Evolutionary conservation across 768 basidiomycete species (phyloP).

Genomic region (Boletus rubropictus): DNA sequence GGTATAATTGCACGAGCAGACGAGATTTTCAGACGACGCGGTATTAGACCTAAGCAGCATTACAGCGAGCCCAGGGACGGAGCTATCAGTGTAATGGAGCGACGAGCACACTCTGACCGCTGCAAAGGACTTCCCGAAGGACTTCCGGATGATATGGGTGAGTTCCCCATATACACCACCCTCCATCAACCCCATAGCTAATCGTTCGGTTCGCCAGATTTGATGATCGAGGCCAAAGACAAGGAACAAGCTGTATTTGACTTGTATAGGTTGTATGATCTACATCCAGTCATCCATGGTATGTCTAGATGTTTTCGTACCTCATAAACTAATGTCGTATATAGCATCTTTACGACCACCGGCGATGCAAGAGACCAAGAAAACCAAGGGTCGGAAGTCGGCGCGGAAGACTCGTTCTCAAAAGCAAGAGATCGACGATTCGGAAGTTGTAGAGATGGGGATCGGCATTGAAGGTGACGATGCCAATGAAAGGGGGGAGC

Average conservation of each 20-base stretch:
- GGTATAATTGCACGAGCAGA: slow-evolving; percentile 72
- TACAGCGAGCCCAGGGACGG: slow-evolving; percentile 86
- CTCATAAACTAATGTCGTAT: background rate
- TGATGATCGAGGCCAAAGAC: slow-evolving; percentile 94
- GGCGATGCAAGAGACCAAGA: slow-evolving; percentile 33
- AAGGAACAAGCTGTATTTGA: slow-evolving; percentile 93
- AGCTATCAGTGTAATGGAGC: slow-evolving; percentile 77
- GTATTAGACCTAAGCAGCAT: slow-evolving; percentile 89
- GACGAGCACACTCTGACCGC: slow-evolving; percentile 81
- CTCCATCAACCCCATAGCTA: background rate
- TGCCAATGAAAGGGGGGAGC: background rate
- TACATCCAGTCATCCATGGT: slow-evolving; percentile 62
- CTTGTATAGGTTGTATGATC: slow-evolving; percentile 68
- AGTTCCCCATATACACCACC: slow-evolving; percentile 9
- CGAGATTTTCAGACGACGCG: slow-evolving; percentile 65
- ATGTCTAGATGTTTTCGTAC: slow-evolving; percentile 9
- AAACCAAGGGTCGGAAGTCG: slow-evolving; percentile 42
- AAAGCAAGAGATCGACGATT: slow-evolving; percentile 29
- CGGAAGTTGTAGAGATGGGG: slow-evolving; percentile 1
- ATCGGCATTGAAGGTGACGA: slow-evolving; percentile 1
- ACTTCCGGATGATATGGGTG: slow-evolving; percentile 64
- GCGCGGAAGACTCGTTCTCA: slow-evolving; percentile 22
- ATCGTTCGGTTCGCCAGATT: slow-evolving; percentile 38
- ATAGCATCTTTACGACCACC: slow-evolving; percentile 41
- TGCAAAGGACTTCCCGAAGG: slow-evolving; percentile 62